A percentile compares a stretch with the other conserved stretches of the same genome.
Conservation (phyloP, 2,329 filamentous ascomycete species). For the Volutella citrinella region DNA sequence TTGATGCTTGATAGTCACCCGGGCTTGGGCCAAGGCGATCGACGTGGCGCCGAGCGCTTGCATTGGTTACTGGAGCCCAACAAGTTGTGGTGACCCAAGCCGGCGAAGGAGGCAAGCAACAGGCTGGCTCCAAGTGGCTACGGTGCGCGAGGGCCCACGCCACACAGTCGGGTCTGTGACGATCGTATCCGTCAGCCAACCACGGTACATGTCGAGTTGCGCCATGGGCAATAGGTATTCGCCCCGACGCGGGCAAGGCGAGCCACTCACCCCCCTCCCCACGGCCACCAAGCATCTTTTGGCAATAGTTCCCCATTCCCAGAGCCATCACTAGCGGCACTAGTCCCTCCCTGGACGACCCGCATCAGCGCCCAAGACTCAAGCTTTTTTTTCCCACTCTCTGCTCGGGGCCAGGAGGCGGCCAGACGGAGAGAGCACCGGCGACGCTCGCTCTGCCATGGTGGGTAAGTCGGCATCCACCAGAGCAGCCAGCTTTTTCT, state of each 20-base stretch:
- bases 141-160: conserved; percentile 22
- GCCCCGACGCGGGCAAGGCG: conserved; percentile 13
- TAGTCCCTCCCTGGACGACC: conserved; percentile 19
- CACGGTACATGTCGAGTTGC: conserved; percentile 12
- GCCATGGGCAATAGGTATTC: conserved; percentile 15
- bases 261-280: conserved; percentile 12
- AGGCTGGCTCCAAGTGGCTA: conserved; percentile 11
- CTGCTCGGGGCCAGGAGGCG: no score
- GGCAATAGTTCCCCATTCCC: conserved; percentile 26
- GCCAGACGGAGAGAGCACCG: no score
- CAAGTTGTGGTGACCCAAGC: conserved; percentile 11
- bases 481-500: no score
- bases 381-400: conserved; percentile 22
- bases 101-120: conserved; percentile 2
- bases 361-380: conserved; percentile 16
- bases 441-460: no score
- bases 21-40: conserved; percentile 17
- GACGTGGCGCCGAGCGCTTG: conserved; percentile 15
- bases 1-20: no score
- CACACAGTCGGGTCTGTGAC: conserved; percentile 23
- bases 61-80: conserved; percentile 12
- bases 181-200: conserved; percentile 15
- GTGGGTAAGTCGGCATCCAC: no score
- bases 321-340: conserved; percentile 21
- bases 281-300: conserved; percentile 28